Evolutionary conservation across 78 protist genomes (phyloP), one percentile per base, ranked within the genome.

Genomic region (Dictyostelium firmibasis): DNA sequence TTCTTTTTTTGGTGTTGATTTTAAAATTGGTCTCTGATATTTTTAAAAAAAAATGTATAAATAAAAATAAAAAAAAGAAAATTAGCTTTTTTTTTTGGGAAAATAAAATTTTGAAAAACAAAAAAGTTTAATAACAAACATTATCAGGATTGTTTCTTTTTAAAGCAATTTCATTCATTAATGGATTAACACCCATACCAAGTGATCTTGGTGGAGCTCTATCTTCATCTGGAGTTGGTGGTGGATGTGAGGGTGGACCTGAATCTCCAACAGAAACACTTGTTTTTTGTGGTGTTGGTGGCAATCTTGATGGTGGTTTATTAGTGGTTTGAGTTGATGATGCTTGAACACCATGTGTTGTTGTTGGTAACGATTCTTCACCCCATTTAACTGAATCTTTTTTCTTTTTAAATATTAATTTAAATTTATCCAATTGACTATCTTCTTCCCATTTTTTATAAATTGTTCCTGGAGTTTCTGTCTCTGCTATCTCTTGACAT

Each of bases 361-460:
- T 29, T 7, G 27, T 33, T 84, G 89, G 43, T 38, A 25, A 25
- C 1, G 14, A 36, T 18, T 38, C 53, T 10, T 31, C 81, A 18
- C 81, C 50, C 81, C 81, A 75, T 33, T 86, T 86, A 4, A 86
- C 81, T 13, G 60, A 14, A 62, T 86, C 85, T n/a, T 86, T 86
- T 43, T 86, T 86, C 78, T 62, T 86, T 62, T 86, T 86, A 62
- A 86, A 86, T 5, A 86, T 77, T 60, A 86, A 31, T 62, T 62
- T 86, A 77, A 25, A 60, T 77, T 43, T 72, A 25, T 43, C 47
- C 10, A 44, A 13, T 72, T 23, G 70, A 5, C 38, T 86, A 8
- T 86, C 92, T 2, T 41, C 27, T 36, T 86, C 93, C 85, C 81
- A 86, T 77, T 86, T 86, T 38, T 86, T 86, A 60, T 76, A 86